Conservation (phyloP, 2,329 filamentous ascomycete genomes). For the Fusarium oxysporum region DNA sequence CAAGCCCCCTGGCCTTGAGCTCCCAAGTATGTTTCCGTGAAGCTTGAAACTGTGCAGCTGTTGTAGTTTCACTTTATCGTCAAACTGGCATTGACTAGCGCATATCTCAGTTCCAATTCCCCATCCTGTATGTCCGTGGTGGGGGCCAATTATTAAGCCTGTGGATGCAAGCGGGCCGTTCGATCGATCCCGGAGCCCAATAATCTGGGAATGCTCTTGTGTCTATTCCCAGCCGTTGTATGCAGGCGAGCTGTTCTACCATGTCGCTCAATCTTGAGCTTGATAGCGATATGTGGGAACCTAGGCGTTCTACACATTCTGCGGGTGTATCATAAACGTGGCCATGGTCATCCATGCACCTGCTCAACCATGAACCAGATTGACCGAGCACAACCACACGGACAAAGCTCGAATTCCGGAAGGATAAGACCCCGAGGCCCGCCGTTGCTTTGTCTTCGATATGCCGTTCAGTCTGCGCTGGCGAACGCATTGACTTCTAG, state of each 20-base stretch:
- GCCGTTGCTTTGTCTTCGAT: constrained; percentile 8
- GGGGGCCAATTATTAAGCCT: constrained; percentile 21
- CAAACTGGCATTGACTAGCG: constrained; percentile 15
- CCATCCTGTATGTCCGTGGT: constrained; percentile 16
- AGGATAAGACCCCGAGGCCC: constrained; percentile 14
- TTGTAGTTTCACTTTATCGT: constrained; percentile 7
- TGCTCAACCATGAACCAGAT: constrained; percentile 1
- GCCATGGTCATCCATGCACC: background rate
- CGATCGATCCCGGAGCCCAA: constrained; percentile 30
- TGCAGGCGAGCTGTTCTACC: background rate
- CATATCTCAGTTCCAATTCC: constrained; percentile 9
- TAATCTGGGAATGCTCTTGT: constrained; percentile 24
- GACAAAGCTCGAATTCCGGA: background rate
- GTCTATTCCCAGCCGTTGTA: background rate
- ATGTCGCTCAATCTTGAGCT: background rate
- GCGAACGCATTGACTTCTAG: background rate
- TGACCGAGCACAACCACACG: constrained; percentile 15
- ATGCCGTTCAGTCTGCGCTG: background rate
- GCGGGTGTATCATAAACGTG: constrained; percentile 15
- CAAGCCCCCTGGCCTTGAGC: background rate
- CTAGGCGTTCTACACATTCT: background rate
- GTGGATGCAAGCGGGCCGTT: constrained; percentile 32
- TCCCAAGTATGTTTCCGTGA: background rate
- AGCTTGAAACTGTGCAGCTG: constrained; percentile 3
- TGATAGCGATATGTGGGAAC: background rate